Conservation (phyloP, 192 early-diverging fungal species). For the Phlyctochytrium bullatum region DNA sequence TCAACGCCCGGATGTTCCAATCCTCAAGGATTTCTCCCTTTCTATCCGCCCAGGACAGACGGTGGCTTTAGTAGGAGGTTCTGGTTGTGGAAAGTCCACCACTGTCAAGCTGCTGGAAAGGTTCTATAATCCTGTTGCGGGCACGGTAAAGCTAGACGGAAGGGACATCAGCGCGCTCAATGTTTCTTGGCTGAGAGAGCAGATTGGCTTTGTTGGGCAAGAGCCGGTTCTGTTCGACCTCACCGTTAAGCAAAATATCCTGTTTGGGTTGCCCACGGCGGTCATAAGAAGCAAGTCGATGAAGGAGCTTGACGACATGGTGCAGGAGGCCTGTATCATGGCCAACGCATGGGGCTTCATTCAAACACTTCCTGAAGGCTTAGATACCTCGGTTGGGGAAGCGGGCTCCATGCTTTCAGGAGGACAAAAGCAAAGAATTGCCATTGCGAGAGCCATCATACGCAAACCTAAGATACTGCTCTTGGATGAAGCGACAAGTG, state of each 20-base stretch:
- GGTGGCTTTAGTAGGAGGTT: conserved; percentile 82
- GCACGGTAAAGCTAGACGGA: conserved; percentile 77
- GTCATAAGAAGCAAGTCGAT: conserved; percentile 44
- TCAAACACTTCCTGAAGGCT: conserved; percentile 71
- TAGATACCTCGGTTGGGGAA: conserved; percentile 84
- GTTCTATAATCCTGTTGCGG: conserved; percentile 43
- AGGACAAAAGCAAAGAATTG: conserved; percentile 93
- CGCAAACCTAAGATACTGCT: conserved; percentile 79
- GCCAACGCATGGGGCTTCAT: conserved; percentile 85
- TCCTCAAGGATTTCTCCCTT: conserved; percentile 56
- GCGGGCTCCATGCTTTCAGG: conserved; percentile 66
- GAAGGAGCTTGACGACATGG: conserved; percentile 44
- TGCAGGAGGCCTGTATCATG: conserved; percentile 46
- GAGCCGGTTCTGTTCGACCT: conserved; percentile 82
- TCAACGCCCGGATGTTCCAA: conserved; percentile 55
- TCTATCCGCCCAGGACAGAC: conserved; percentile 65
- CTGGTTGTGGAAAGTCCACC: conserved; percentile 72
- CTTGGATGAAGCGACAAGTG: conserved; percentile 57
- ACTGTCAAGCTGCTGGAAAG: conserved; percentile 62
- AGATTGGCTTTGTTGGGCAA: conserved; percentile 88
- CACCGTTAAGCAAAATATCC: conserved; percentile 80
- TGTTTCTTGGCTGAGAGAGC: conserved; percentile 73
- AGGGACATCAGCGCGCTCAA: conserved; percentile 74
- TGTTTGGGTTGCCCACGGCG: conserved; percentile 59
- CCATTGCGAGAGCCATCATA: conserved; percentile 89